Percentiles rank a stretch among this genome's conserved stretches.
These are phyloP conservation scores for Skeletonema tropicum DNA, from an alignment of 108 stramenopile genomes.

Conservation along the genomic window DNA sequence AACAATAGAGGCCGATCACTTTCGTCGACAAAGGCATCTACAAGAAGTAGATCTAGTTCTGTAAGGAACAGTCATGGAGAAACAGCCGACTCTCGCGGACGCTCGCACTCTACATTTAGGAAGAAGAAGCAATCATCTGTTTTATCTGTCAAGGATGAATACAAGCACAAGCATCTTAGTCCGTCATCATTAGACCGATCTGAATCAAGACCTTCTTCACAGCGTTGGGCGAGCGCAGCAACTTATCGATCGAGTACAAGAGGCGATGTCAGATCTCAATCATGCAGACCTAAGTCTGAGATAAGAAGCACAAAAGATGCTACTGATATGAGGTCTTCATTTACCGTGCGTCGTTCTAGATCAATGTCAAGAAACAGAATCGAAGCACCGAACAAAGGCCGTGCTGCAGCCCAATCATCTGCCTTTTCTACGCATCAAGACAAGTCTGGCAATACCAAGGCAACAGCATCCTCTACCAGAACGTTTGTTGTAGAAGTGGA, in stretches of 20 bases:
- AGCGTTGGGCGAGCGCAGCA: conserved; percentile 1
- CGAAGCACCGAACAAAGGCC: not conserved
- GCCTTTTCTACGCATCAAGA: not conserved
- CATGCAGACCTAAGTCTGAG: not conserved
- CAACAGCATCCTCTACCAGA: not conserved
- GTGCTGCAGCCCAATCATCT: not conserved
- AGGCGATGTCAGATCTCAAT: not conserved
- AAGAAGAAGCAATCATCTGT: not conserved
- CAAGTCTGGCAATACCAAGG: not conserved
- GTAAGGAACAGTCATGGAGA: not conserved
- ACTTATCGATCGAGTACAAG: not conserved
- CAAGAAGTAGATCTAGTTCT: not conserved
- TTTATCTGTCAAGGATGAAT: not conserved
- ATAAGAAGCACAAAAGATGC: not conserved
- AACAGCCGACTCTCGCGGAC: not conserved
- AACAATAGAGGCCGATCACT: not conserved
- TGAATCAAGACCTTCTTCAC: not conserved
- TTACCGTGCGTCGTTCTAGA: not conserved
- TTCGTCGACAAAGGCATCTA: not conserved
- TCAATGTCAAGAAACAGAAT: conserved; percentile 2
- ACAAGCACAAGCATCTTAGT: not conserved
- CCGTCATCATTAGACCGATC: not conserved
- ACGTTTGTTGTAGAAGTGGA: not conserved
- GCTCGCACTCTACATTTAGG: not conserved
- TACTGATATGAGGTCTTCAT: not conserved